These are phyloP conservation scores for Rhynchospora breviuscula DNA, from an alignment of 176 grass and related monocot species.

Conservation along the genomic window DNA sequence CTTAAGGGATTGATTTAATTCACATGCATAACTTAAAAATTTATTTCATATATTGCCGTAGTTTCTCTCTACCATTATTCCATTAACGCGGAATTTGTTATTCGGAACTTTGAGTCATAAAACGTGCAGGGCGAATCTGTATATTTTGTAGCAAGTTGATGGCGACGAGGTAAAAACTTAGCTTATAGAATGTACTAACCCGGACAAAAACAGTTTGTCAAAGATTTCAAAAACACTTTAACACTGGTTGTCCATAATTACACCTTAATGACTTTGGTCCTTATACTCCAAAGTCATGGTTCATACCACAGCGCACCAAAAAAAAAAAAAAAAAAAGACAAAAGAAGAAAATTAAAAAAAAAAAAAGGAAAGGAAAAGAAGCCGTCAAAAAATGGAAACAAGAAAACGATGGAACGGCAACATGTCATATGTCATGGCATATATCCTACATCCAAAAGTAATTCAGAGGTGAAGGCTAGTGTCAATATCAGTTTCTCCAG, in stretches of 20 bases:
- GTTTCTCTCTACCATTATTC: no score
- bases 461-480: slow-evolving; percentile 72
- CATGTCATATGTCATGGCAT: not conserved
- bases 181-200: not conserved
- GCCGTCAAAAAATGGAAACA: slow-evolving; percentile 29
- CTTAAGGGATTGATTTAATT: not conserved
- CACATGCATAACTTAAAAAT: not conserved
- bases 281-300: not conserved
- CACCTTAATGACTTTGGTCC: not conserved
- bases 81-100: not conserved
- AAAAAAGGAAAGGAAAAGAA: slow-evolving; percentile 32
- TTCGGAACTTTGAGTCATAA: not conserved
- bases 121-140: not conserved
- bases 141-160: not conserved
- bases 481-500: slow-evolving; percentile 53
- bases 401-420: slow-evolving; percentile 8
- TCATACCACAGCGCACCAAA: not conserved
- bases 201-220: not conserved
- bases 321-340: not conserved
- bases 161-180: not conserved
- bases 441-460: slow-evolving; percentile 17
- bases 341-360: not conserved
- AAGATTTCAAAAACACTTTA: not conserved
- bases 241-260: slow-evolving; percentile 6
- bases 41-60: no score